Percentiles rank a stretch among this genome's conserved stretches.
Conservation (phyloP, 2,329 filamentous ascomycete genomes). For the Pleoardoris graminearum region DNA sequence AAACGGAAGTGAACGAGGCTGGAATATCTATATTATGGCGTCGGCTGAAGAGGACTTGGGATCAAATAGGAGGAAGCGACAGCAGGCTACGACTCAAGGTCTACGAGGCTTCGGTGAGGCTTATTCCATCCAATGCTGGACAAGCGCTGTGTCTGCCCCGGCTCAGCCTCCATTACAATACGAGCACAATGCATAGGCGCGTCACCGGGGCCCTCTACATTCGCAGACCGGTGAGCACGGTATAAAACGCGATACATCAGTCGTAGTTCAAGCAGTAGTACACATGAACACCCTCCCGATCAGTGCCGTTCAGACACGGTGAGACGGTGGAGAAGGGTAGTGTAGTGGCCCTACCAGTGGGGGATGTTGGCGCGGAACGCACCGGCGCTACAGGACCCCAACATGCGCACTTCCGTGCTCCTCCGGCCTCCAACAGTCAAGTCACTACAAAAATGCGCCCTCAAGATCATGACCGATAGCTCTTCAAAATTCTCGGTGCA, state of each 20-base stretch:
- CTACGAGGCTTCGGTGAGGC: constrained; percentile 23
- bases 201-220: constrained; percentile 4
- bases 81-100: constrained; percentile 25
- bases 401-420: neutral
- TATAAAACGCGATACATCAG: too few species aligned
- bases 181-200: constrained; percentile 25
- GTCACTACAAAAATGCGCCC: neutral
- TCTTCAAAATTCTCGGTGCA: too few species aligned
- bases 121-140: constrained; percentile 12
- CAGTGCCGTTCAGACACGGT: too few species aligned
- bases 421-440: neutral
- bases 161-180: constrained; percentile 34
- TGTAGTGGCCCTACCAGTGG: neutral
- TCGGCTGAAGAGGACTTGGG: neutral
- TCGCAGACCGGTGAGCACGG: neutral
- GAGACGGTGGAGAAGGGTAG: neutral
- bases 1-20: neutral
- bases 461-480: neutral
- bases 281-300: too few species aligned
- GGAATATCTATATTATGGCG: neutral
- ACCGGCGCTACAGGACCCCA: too few species aligned
- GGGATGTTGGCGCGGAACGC: neutral
- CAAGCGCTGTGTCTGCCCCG: constrained; percentile 21
- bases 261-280: too few species aligned
- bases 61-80: constrained; percentile 5